A percentile compares a stretch with the other conserved stretches of the same genome.
phyloP scores from a whole-genome alignment of 78 protist genomes.

The Mastigamoeba balamuthi region DNA sequence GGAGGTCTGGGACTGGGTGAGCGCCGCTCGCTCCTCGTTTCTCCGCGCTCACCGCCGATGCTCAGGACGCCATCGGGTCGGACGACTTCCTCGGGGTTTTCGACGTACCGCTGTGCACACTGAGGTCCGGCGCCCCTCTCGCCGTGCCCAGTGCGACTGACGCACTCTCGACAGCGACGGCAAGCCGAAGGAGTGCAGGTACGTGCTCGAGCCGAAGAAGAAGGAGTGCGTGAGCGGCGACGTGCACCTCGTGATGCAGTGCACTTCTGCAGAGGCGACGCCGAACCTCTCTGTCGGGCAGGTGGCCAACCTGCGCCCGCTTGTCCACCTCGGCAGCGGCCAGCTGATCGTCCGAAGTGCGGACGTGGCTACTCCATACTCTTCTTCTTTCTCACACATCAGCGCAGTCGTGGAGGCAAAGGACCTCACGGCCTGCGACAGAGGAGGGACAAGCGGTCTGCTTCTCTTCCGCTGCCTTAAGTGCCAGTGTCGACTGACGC shows the following conservation, averaged over 20 bases:
- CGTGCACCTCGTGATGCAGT: background rate
- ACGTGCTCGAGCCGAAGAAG: background rate
- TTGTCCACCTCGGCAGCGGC: background rate
- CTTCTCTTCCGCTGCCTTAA: too few relatives aligned
- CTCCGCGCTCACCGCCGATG: too few relatives aligned
- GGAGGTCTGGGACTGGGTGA: too few relatives aligned
- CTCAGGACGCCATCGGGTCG: too few relatives aligned
- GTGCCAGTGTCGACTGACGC: too few relatives aligned
- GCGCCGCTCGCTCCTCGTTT: too few relatives aligned
- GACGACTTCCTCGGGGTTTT: background rate
- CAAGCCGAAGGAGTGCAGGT: background rate
- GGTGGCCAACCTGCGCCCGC: background rate
- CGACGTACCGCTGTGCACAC: background rate
- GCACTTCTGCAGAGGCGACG: background rate
- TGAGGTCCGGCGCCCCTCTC: background rate
- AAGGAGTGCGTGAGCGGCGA: background rate
- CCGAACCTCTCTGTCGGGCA: background rate
- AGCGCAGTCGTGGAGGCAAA: too few relatives aligned
- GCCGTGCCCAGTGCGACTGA: too few relatives aligned
- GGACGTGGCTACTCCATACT: background rate
- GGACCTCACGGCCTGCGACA: too few relatives aligned
- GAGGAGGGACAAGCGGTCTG: too few relatives aligned
- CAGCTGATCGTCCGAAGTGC: background rate
- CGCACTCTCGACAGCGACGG: background rate
- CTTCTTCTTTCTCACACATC: background rate